Evolutionary conservation across 2,329 filamentous ascomycete species (phyloP).

Genomic region (Nigrospora osmanthi): DNA sequence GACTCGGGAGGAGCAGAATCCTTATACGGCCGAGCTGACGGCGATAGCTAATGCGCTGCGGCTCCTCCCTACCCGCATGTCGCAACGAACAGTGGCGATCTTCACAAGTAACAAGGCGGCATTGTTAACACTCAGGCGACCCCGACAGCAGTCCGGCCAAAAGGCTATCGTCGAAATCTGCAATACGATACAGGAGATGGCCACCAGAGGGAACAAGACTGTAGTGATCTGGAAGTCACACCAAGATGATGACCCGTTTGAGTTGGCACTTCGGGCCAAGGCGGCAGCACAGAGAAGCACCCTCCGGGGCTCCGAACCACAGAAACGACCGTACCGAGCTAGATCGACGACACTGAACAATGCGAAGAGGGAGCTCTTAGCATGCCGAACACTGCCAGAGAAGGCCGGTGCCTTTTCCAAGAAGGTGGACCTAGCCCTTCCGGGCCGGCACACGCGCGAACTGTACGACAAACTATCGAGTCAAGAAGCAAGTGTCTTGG

Average conservation of each 20-base stretch:
- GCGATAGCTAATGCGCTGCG: neutral
- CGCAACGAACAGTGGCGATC: neutral
- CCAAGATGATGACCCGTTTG: neutral
- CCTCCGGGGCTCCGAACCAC: neutral
- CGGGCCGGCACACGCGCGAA: neutral
- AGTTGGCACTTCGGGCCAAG: neutral
- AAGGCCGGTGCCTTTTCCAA: neutral
- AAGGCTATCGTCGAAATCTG: neutral
- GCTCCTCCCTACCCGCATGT: neutral
- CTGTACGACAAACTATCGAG: neutral
- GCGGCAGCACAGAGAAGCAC: neutral
- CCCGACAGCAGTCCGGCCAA: slow-evolving; percentile 1
- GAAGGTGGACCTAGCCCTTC: neutral
- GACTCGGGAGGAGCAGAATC: slow-evolving; percentile 2
- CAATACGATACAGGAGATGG: neutral
- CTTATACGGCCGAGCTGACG: slow-evolving; percentile 2
- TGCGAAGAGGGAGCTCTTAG: neutral
- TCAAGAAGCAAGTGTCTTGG: neutral
- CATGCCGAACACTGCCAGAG: neutral
- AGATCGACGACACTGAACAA: slow-evolving; percentile 3
- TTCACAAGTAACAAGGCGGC: slow-evolving; percentile 4
- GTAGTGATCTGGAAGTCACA: neutral
- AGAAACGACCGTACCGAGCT: neutral
- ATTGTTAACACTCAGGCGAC: neutral
- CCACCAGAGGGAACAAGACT: slow-evolving; percentile 1